phyloP scores from a whole-genome alignment of 1,284 basidiomycete genomes.

The Calocybe gambosa region DNA sequence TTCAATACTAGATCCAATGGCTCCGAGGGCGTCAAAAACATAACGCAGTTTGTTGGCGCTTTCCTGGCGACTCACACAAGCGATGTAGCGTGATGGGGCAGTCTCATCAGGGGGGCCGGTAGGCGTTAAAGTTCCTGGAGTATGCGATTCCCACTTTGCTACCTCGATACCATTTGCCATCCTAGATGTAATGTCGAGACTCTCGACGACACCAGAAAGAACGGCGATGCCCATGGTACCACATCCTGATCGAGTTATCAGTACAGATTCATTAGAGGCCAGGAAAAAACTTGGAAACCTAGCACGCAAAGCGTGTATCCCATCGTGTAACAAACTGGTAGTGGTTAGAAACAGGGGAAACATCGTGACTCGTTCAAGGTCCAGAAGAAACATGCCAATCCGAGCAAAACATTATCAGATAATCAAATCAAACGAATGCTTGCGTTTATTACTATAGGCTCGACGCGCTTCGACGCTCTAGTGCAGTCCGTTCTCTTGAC shows the following conservation, averaged over 20 bases:
- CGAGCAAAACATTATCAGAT: neutral
- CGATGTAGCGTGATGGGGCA: conserved; percentile 80
- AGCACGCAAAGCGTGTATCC: conserved; percentile 59
- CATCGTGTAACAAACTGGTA: conserved; percentile 28
- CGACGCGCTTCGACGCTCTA: conserved; percentile 80
- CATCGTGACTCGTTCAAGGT: conserved; percentile 13
- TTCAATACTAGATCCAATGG: conserved; percentile 60
- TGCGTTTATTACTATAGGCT: conserved; percentile 84
- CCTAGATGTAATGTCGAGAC: conserved; percentile 48
- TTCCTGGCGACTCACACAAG: conserved; percentile 81
- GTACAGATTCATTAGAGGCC: conserved; percentile 1
- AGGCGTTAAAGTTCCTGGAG: conserved; percentile 79
- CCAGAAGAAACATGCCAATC: conserved; percentile 6
- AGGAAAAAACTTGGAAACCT: conserved; percentile 28
- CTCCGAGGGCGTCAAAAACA: conserved; percentile 56
- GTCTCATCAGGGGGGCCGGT: conserved; percentile 54
- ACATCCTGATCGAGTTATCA: conserved; percentile 59
- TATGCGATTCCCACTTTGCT: conserved; percentile 76
- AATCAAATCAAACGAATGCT: conserved; percentile 31
- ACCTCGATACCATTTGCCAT: conserved; percentile 23
- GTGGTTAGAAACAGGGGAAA: conserved; percentile 6
- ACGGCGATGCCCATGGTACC: conserved; percentile 99
- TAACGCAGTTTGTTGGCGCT: conserved; percentile 66
- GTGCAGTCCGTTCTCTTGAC: conserved; percentile 58
- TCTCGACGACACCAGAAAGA: conserved; percentile 83